These are phyloP conservation scores for Scheffersomyces spartinae DNA, from an alignment of 805 yeast species.

Conservation along the genomic window DNA sequence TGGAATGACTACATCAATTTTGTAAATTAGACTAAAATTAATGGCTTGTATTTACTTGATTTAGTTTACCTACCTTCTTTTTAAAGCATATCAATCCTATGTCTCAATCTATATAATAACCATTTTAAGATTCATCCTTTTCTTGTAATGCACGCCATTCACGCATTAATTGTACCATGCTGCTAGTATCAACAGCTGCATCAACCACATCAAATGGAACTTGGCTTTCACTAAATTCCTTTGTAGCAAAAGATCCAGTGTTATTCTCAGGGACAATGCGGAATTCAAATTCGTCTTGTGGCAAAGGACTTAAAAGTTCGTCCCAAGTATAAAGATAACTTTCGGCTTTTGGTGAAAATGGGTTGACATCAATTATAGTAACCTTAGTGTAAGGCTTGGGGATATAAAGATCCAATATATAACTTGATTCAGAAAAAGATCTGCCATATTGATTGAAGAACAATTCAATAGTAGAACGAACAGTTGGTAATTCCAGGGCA, in stretches of 20 bases:
- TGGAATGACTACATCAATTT: too few species aligned
- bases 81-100: too few species aligned
- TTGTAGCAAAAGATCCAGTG: slow-evolving; percentile 63
- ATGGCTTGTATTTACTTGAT: too few species aligned
- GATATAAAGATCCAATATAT: slow-evolving; percentile 72
- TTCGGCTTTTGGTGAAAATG: slow-evolving; percentile 72
- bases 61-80: too few species aligned
- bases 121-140: slow-evolving; percentile 18
- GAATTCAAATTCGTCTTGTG: slow-evolving; percentile 32
- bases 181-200: slow-evolving; percentile 58
- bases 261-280: slow-evolving; percentile 62
- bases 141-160: slow-evolving; percentile 34
- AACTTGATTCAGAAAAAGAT: slow-evolving; percentile 42
- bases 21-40: too few species aligned
- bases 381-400: slow-evolving; percentile 63
- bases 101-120: too few species aligned
- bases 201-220: slow-evolving; percentile 89
- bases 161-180: slow-evolving; percentile 57
- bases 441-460: slow-evolving; percentile 42
- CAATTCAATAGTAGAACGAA: slow-evolving; percentile 36
- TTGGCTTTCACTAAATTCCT: slow-evolving; percentile 80
- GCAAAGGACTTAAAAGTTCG: slow-evolving; percentile 39
- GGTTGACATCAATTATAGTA: slow-evolving; percentile 76
- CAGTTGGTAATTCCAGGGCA: slow-evolving; percentile 33
- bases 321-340: slow-evolving; percentile 75